These are phyloP conservation scores for Salix suchowensis DNA, from an alignment of 345 rosid species.

Conservation along the genomic window DNA sequence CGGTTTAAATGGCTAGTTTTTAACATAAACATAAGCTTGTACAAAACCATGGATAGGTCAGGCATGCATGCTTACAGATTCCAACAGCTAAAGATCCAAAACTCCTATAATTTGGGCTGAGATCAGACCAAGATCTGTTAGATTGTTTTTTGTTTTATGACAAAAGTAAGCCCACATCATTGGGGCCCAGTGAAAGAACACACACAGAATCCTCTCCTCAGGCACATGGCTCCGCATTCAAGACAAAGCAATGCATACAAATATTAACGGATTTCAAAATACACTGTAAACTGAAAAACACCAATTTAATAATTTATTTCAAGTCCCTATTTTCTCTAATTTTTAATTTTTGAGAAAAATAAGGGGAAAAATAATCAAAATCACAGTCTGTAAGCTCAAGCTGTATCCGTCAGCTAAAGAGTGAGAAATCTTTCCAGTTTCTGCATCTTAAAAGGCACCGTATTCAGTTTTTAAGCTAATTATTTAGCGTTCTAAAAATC, in stretches of 20 bases:
- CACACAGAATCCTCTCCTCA: background rate
- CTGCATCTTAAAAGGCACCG: background rate
- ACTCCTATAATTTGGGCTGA: background rate
- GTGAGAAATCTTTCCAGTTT: background rate
- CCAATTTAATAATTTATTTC: background rate
- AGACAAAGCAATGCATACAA: background rate
- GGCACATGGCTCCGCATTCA: background rate
- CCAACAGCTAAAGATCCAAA: background rate
- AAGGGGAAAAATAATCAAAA: background rate
- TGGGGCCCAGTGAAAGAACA: background rate
- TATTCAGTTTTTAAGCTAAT: background rate
- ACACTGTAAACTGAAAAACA: background rate
- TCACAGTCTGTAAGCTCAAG: background rate
- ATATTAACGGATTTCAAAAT: constrained; percentile 7
- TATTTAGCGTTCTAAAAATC: background rate
- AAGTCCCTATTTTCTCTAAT: background rate
- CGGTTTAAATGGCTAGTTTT: too few species aligned
- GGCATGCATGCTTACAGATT: too few species aligned
- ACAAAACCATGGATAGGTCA: too few species aligned
- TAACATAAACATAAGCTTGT: too few species aligned
- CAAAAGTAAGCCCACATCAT: background rate
- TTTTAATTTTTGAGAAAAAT: background rate
- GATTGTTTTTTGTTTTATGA: too few species aligned
- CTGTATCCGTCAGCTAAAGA: background rate
- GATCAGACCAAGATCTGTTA: background rate